Conservation (phyloP, 2,329 filamentous ascomycete species). For the Bisporella sp. region DNA sequence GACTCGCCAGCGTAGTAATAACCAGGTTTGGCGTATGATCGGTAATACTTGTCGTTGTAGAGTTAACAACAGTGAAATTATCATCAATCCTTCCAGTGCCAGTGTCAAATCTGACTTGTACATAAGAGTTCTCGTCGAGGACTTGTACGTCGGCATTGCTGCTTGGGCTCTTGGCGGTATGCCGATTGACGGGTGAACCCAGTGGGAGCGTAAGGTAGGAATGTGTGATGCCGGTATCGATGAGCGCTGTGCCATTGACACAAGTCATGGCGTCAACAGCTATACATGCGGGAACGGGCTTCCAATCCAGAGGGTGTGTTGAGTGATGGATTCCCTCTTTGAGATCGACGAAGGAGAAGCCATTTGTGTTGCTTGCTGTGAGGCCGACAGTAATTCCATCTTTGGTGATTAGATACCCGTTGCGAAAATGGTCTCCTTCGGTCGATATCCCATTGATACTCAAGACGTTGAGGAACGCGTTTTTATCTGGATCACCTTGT, state of each 20-base stretch:
- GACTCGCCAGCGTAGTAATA: background rate
- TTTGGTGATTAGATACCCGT: constrained; percentile 6
- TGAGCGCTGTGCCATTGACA: background rate
- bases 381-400: constrained; percentile 6
- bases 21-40: background rate
- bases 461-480: constrained; percentile 5
- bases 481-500: constrained; percentile 12
- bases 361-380: background rate
- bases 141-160: constrained; percentile 1
- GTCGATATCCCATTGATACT: background rate
- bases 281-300: constrained; percentile 1
- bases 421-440: background rate
- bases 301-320: constrained; percentile 3
- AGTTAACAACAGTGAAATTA: no score
- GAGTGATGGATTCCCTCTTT: background rate
- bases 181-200: background rate
- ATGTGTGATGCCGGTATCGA: constrained; percentile 8
- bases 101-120: background rate
- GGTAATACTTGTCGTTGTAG: no score
- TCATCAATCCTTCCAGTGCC: no score
- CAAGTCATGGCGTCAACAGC: constrained; percentile 2
- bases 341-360: background rate
- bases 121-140: background rate
- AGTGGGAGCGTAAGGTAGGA: constrained; percentile 6
- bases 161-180: background rate